These are phyloP conservation scores for Teratosphaeria gauchensis DNA, from an alignment of 2,329 filamentous ascomycete species.

Conservation along the genomic window DNA sequence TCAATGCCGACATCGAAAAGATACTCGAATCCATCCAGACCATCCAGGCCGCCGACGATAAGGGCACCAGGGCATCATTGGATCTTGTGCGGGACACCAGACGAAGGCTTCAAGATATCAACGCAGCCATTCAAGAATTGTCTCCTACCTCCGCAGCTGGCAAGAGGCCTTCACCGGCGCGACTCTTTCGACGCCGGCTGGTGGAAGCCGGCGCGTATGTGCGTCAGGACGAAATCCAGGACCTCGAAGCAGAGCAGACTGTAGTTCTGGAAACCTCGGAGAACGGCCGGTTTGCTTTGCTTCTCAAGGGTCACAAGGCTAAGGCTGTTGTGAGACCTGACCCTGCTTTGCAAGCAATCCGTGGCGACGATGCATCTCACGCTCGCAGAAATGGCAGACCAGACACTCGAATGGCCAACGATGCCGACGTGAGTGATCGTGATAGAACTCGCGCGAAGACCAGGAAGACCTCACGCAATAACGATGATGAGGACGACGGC, in stretches of 20 bases:
- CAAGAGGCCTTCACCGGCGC: not conserved
- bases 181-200: not conserved
- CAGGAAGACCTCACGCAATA: not conserved
- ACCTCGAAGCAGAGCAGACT: not conserved
- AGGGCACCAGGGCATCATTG: not conserved
- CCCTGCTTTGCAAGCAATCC: not conserved
- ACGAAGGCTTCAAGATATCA: not conserved
- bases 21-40: not conserved
- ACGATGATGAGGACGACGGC: conserved; percentile 13
- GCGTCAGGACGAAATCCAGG: not conserved
- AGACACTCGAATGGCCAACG: not conserved
- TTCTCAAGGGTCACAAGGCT: not conserved
- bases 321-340: not conserved
- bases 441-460: not conserved
- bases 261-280: not conserved
- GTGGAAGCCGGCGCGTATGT: not conserved
- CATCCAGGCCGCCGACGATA: not conserved
- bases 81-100: not conserved
- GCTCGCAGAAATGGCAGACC: not conserved
- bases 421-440: not conserved
- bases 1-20: not conserved
- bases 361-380: not conserved
- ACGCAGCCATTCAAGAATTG: not conserved
- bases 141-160: not conserved
- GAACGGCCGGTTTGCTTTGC: not conserved